A percentile compares a stretch with the other conserved stretches of the same genome.
Conservation (phyloP, 2,329 filamentous ascomycete species). For the Alternaria brassicae region DNA sequence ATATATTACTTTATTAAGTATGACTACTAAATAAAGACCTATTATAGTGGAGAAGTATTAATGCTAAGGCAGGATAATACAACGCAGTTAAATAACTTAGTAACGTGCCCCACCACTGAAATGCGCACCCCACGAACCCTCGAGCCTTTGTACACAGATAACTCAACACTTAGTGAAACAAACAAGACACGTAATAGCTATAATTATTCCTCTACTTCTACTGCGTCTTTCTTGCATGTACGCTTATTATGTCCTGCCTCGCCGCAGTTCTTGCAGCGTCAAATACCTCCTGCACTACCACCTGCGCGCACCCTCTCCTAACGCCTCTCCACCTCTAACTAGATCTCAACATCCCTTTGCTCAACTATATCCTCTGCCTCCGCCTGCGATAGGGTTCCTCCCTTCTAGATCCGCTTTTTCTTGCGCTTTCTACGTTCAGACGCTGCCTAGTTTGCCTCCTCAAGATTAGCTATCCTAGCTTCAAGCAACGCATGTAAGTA, state of each 20-base stretch:
- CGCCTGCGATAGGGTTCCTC: too few species aligned
- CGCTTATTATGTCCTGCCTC: constrained; percentile 1
- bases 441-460: too few species aligned
- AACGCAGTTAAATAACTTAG: too few species aligned
- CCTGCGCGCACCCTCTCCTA: not conserved
- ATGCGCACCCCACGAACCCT: not conserved
- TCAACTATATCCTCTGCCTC: not conserved
- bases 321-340: constrained; percentile 1
- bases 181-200: not conserved
- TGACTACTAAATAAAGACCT: too few species aligned
- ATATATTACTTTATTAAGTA: too few species aligned
- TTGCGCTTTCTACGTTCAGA: too few species aligned
- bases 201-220: not conserved
- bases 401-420: too few species aligned
- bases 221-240: not conserved
- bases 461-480: too few species aligned
- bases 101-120: too few species aligned
- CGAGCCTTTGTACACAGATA: not conserved
- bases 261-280: not conserved
- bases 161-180: not conserved
- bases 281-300: not conserved
- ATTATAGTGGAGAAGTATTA: too few species aligned
- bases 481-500: too few species aligned
- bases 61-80: too few species aligned
- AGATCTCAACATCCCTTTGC: not conserved